Base-by-base conservation (phyloP, 805 yeast genomes). In the Suhomyces sp. region DNA sequence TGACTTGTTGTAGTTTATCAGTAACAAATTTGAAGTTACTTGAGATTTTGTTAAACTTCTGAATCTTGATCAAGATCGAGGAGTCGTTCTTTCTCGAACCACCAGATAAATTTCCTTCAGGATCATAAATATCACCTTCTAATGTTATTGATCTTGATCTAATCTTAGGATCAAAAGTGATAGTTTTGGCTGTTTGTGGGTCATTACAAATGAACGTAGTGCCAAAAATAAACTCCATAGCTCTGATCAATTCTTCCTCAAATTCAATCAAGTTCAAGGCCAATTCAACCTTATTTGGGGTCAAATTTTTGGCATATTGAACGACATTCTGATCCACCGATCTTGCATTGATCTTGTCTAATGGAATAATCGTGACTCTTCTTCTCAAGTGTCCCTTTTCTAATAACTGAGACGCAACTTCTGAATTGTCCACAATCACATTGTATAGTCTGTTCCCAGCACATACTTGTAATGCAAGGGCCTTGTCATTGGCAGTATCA, bases 51-150 rank as follows among this genome's bases (percentile, higher is more conserved):
- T 84, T 83, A 46, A 73, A 81, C 39, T 75, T 75, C 50, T 83
- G 91, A 55, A 88, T 76, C 28, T 76, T 77, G 8, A 77, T 56
- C 38, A 90, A 66, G 3, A 83, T 58, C 0, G 88, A 74, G 2
- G 77, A 70, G 11, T 76, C 64, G 31, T 68, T 67, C 43, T 71
- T 79, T 47, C 91, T 72, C 14, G 95, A 81, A n/a, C 98, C 98
- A 31, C 99, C 99, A 1, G 96, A 85, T 18, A 93, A 67, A 6
- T 95, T 86, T 11, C 99, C 99, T 46, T 83, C 88, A 0, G 98
- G 98, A 54, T 93, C 98, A 60, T 90, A 93, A 8, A 83, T 75
- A 57, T 93, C 98, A 33, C 98, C 99, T 35, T 88, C 90, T 21
- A 85, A 57, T 0, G 99, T 93, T 11, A 95, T 88, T 19, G 95